Base-by-base conservation (phyloP, 805 yeast species). In the Clavispora santaluciae region DNA sequence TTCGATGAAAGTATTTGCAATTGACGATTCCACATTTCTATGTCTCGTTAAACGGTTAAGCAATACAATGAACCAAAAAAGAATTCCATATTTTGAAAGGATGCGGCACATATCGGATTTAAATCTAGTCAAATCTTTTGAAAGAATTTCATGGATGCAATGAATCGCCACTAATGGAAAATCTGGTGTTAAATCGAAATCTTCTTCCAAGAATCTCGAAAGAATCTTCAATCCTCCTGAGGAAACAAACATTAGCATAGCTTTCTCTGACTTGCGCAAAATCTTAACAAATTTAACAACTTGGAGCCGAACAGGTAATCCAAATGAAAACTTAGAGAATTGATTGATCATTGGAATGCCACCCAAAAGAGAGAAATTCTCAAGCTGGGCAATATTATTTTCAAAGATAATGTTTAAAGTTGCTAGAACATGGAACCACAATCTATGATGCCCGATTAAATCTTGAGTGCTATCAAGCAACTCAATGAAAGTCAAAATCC, bases 161-260 rank as follows among this genome's bases (percentile, higher is more conserved):
- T 68, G 64, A 17, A 71, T 60, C 3, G 72, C 53, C 13, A 63
- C 64, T 8, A 63, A 39, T 2, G 74, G 65, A 41, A 70, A 61
- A 13, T 57, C 61, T 0, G 72, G 74, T 3, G 61, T 52, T 1
- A 57, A 31, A 31, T 64, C 71, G 39, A 65, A 64, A 43, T 73
- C 76, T 40, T 69, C 76, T 41, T 72, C 76, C 3, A 73, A 61
- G 44, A 74, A 69, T 28, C 69, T 67, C 1, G 72, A 53, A 22
- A 74, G 55, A 3, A 73, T 65, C 22, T 66, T 55, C 16, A 76
- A 54, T 0, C 76, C 76, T 3, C 79, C 79, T 38, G 70, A 59
- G 3, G 75, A 66, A 4, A 73, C 61, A 44, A 73, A 69, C 63
- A 64, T 59, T 4, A 65, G 55, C 10, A 72, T 44, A 1, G 72